Evolutionary conservation across 2,329 filamentous ascomycete species (phyloP), one percentile per base, ranked within the genome.

Genomic region (Colletotrichum incanum): DNA sequence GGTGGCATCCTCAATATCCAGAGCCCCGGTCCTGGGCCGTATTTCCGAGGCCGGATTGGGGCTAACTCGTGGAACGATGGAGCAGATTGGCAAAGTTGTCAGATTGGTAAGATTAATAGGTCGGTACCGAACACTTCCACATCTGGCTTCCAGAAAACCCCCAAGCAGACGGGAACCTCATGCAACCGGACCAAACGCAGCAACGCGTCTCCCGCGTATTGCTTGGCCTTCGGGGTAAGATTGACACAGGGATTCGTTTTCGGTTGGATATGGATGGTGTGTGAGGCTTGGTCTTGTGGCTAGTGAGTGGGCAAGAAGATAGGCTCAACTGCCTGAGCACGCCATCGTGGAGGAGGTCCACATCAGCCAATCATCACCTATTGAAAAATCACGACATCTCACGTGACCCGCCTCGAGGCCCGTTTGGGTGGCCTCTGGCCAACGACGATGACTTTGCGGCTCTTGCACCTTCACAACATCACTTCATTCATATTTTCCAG

Each of bases 351-450:
- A 28, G 52, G 20, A 59, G 28, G 26, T 54, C 16, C 45, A 45
- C 20, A 60, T 28, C 26, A 66, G 45, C 71, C 71, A 74, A 74
- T 74, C 62, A 72, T 12, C 60, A 20, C 45, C 20, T 5, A 16
- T 34, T 65, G 61, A 34, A 73, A 74, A 74, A 75, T 75, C 72
- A 71, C 73, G 72, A 72, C 73, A 75, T 75, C 50, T 74, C 73
- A 75, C 73, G 73, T 75, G 73, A 75, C 65, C 58, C 16, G 1
- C 4, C 23, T 49, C 18, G 3, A 39, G 56, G 54, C 61, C 54
- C 71, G 65, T 64, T 45, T 56, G 56, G 68, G 61, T 61, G 71
- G 72, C 68, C 23, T 52, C 47, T 65, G 58, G 61, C 65, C 65
- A 64, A 65, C 67, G 61, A 72, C 50, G 54, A 74, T 52, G 54